These are phyloP conservation scores for Ogataea philodendri DNA, from an alignment of 805 yeast genomes.

Conservation along the genomic window DNA sequence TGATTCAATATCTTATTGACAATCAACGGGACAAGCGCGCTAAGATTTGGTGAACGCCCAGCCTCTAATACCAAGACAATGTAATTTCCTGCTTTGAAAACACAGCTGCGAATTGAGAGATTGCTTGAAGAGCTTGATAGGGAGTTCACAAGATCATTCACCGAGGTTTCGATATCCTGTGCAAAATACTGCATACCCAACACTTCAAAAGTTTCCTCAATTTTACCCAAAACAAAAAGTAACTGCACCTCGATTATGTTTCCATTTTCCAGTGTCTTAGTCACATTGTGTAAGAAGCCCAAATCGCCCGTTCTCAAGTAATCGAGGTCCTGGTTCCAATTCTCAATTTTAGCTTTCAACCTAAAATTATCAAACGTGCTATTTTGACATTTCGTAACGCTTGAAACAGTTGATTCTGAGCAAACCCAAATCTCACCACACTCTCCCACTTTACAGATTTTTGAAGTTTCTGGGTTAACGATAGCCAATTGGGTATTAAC, in stretches of 20 bases:
- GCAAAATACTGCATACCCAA: conserved; percentile 92
- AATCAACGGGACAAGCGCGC: conserved; percentile 80
- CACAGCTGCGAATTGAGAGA: conserved; percentile 36
- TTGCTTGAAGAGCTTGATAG: neutral
- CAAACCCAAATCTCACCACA: conserved; percentile 97
- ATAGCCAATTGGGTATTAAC: conserved; percentile 91
- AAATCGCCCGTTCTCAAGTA: conserved; percentile 91
- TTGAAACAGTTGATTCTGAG: conserved; percentile 75
- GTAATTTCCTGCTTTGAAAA: conserved; percentile 80
- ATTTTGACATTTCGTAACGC: conserved; percentile 37
- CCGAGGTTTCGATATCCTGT: conserved; percentile 70
- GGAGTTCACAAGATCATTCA: conserved; percentile 39
- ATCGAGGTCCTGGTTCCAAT: conserved; percentile 58
- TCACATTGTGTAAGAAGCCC: conserved; percentile 83
- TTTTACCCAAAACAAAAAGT: conserved; percentile 77
- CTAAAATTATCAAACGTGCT: conserved; percentile 48
- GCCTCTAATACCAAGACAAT: conserved; percentile 72
- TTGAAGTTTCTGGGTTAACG: conserved; percentile 88
- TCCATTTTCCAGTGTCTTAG: conserved; percentile 32
- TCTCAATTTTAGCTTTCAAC: conserved; percentile 60
- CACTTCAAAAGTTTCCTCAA: conserved; percentile 85
- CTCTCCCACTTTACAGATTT: conserved; percentile 82
- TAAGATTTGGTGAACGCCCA: conserved; percentile 45
- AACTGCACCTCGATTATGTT: conserved; percentile 57
- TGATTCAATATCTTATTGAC: conserved; percentile 74